These are phyloP conservation scores for Cladosporium velox DNA, from an alignment of 2,329 filamentous ascomycete genomes.

Conservation along the genomic window DNA sequence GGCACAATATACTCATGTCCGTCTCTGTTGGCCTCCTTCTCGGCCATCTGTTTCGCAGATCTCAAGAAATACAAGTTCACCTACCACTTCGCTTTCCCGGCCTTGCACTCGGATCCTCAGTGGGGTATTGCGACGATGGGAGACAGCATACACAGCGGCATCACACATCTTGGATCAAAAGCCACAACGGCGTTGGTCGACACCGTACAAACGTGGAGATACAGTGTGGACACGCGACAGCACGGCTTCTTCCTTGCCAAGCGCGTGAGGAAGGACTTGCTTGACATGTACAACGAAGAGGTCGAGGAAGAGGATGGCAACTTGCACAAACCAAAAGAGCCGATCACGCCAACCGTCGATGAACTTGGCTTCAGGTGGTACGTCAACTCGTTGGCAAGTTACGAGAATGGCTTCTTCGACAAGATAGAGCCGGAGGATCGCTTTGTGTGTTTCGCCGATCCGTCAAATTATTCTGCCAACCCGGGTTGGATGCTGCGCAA, in stretches of 20 bases:
- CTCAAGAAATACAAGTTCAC: constrained; percentile 96
- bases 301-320: constrained; percentile 36
- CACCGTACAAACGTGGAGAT: constrained; percentile 82
- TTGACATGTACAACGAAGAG: constrained; percentile 39
- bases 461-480: constrained; percentile 83
- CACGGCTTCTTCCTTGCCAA: constrained; percentile 97
- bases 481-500: constrained; percentile 95
- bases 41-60: constrained; percentile 88
- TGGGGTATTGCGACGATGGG: constrained; percentile 65
- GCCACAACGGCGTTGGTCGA: constrained; percentile 83
- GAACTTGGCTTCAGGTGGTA: constrained; percentile 73
- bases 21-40: constrained; percentile 85
- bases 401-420: constrained; percentile 86
- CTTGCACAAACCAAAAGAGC: constrained; percentile 46
- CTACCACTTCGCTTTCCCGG: constrained; percentile 98
- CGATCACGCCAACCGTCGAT: constrained; percentile 51
- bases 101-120: constrained; percentile 80
- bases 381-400: constrained; percentile 72
- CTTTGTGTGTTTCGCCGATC: constrained; percentile 86
- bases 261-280: constrained; percentile 54
- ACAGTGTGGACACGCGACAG: constrained; percentile 76
- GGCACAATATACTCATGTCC: constrained; percentile 95
- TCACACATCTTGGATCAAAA: constrained; percentile 58
- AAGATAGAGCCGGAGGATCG: constrained; percentile 69
- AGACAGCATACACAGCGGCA: constrained; percentile 38